phyloP scores from a whole-genome alignment of 2,329 filamentous ascomycete species.

The Cercospora nicotianae region DNA sequence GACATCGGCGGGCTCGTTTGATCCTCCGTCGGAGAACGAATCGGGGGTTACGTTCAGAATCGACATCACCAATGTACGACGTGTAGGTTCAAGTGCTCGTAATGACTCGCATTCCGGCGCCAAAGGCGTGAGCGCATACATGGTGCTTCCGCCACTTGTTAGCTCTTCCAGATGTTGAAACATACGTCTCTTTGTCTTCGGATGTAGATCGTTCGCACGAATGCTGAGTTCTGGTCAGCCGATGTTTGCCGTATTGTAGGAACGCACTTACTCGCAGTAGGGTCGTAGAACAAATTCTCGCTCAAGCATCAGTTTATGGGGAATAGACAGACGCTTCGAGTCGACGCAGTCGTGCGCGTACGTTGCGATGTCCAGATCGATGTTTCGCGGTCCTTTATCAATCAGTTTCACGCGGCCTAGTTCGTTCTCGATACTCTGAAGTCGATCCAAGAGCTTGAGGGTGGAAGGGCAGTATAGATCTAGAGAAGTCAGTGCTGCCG shows the following conservation, averaged over 20 bases:
- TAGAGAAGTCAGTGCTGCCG: slow-evolving; percentile 40
- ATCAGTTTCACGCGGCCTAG: slow-evolving; percentile 81
- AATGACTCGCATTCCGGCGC: slow-evolving; percentile 53
- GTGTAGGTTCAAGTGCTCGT: slow-evolving; percentile 55
- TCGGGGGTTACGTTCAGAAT: slow-evolving; percentile 94
- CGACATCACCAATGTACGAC: slow-evolving; percentile 80
- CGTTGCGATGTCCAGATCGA: slow-evolving; percentile 88
- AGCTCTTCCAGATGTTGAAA: slow-evolving; percentile 40
- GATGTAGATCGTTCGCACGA: neutral
- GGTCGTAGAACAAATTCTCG: slow-evolving; percentile 91
- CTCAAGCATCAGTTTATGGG: slow-evolving; percentile 82
- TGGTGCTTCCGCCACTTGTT: slow-evolving; percentile 33
- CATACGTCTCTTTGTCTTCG: slow-evolving; percentile 32
- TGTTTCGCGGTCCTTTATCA: slow-evolving; percentile 91
- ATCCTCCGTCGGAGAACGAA: slow-evolving; percentile 91
- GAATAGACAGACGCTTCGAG: slow-evolving; percentile 74
- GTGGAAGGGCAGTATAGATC: slow-evolving; percentile 77
- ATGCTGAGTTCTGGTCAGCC: slow-evolving; percentile 12
- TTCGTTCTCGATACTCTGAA: slow-evolving; percentile 79
- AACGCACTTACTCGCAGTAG: slow-evolving; percentile 65
- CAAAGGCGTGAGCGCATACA: slow-evolving; percentile 45
- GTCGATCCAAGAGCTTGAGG: slow-evolving; percentile 70
- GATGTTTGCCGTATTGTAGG: neutral
- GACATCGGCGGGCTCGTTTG: slow-evolving; percentile 53
- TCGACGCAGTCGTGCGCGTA: slow-evolving; percentile 64